These are phyloP conservation scores for Plantago rigida DNA, from an alignment of 305 asterid genomes.

Conservation along the genomic window DNA sequence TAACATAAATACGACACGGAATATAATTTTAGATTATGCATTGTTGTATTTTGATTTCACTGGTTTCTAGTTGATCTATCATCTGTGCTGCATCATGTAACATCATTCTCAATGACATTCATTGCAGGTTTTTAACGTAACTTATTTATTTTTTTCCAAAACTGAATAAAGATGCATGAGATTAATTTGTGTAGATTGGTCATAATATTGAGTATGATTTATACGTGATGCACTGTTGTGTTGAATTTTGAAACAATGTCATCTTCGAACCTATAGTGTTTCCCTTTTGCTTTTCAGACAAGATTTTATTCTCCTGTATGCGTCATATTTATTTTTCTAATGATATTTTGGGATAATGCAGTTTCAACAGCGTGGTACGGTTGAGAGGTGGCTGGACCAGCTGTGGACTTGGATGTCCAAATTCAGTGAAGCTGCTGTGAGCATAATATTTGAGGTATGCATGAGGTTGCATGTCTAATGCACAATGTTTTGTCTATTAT, in stretches of 20 bases:
- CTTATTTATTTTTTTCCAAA: no score
- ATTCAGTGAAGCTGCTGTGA: constrained; percentile 58
- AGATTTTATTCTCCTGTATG: constrained; percentile 16
- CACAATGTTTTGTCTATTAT: constrained; percentile 14
- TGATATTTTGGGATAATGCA: constrained; percentile 32
- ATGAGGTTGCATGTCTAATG: constrained; percentile 20
- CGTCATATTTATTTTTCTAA: background rate
- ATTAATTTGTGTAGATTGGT: no score
- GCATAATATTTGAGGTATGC: constrained; percentile 65
- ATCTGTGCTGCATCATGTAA: no score
- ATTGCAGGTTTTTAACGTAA: no score
- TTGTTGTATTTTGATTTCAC: constrained; percentile 7
- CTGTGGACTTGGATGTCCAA: constrained; percentile 76
- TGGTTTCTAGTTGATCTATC: constrained; percentile 20
- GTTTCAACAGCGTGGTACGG: constrained; percentile 75
- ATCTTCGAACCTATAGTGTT: no score
- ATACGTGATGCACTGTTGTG: no score
- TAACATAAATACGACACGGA: no score
- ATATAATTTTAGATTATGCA: background rate
- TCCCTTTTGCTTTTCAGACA: background rate
- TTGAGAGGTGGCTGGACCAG: constrained; percentile 94
- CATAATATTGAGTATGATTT: no score
- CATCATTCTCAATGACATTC: no score
- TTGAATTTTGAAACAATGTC: no score
- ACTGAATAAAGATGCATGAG: no score